phyloP scores from a whole-genome alignment of 192 early-diverging fungal genomes.

The Backusella mclennaniae region DNA sequence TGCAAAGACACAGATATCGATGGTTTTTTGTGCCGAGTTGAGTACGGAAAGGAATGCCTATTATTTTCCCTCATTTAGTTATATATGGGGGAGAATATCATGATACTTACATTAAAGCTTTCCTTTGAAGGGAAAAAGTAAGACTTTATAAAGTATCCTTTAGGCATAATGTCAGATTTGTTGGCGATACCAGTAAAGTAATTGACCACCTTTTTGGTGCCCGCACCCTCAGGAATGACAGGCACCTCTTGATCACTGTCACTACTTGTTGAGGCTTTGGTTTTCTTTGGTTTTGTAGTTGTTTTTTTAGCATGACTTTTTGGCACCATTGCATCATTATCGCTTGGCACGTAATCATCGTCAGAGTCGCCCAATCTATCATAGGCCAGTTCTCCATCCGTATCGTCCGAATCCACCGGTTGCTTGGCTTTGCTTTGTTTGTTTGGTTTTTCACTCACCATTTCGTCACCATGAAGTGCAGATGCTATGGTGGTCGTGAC shows the following conservation, averaged over 20 bases:
- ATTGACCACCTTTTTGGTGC: background rate
- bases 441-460: background rate
- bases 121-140: constrained; percentile 40
- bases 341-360: constrained; percentile 23
- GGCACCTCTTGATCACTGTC: constrained; percentile 20
- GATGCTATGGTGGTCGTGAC: constrained; percentile 9
- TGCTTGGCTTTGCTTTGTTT: background rate
- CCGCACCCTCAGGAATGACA: background rate
- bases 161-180: background rate
- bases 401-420: background rate
- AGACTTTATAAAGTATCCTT: constrained; percentile 26
- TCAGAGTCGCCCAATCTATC: constrained; percentile 24
- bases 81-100: background rate
- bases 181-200: constrained; percentile 2
- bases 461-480: background rate
- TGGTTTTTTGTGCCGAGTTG: constrained; percentile 49
- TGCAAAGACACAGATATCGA: constrained; percentile 74
- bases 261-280: background rate
- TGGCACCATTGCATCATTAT: constrained; percentile 5
- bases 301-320: background rate
- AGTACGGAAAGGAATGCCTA: constrained; percentile 36
- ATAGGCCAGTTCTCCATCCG: background rate
- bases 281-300: background rate
- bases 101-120: constrained; percentile 28
- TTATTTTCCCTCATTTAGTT: background rate